A percentile compares a stretch with the other conserved stretches of the same genome.
phyloP scores from a whole-genome alignment of 1,139 yeast genomes.

The Yamadazyma diospyri region DNA sequence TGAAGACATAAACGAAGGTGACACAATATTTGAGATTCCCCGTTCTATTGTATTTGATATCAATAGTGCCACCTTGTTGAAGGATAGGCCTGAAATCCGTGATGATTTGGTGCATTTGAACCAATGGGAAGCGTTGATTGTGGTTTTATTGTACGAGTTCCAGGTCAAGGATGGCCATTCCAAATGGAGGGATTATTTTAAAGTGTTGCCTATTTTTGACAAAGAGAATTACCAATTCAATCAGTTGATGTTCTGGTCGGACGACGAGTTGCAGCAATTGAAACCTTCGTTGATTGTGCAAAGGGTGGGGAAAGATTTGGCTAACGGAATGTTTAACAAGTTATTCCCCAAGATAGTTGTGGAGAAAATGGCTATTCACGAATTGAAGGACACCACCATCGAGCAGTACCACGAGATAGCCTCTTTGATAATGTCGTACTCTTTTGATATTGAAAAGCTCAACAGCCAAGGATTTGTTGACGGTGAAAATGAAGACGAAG shows the following conservation, averaged over 20 bases:
- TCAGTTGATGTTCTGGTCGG: conserved; percentile 79
- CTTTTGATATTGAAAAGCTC: conserved; percentile 33
- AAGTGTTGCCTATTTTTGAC: conserved; percentile 57
- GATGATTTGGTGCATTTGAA: conserved; percentile 41
- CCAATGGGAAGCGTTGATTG: conserved; percentile 77
- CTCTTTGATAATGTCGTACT: conserved; percentile 46
- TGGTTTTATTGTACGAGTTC: conserved; percentile 60
- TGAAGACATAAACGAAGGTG: conserved; percentile 56
- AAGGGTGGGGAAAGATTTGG: conserved; percentile 69
- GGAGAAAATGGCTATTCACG: conserved; percentile 22
- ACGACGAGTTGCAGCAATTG: conserved; percentile 46
- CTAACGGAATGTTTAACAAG: conserved; percentile 54
- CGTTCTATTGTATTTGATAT: conserved; percentile 54
- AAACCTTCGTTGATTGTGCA: conserved; percentile 67
- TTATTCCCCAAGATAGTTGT: conserved; percentile 23
- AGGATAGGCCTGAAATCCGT: conserved; percentile 27
- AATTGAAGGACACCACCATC: conserved; percentile 34
- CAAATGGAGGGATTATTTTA: conserved; percentile 68
- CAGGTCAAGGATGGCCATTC: conserved; percentile 39
- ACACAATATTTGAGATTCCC: conserved; percentile 68
- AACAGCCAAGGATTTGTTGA: conserved; percentile 15
- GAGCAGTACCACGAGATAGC: conserved; percentile 72
- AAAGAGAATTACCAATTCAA: conserved; percentile 40
- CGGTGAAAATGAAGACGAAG: conserved; percentile 17
- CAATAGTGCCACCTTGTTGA: conserved; percentile 48